Evolutionary conservation across 495 filamentous ascomycete species (phyloP).

Genomic region (Aspergillus diversus): DNA sequence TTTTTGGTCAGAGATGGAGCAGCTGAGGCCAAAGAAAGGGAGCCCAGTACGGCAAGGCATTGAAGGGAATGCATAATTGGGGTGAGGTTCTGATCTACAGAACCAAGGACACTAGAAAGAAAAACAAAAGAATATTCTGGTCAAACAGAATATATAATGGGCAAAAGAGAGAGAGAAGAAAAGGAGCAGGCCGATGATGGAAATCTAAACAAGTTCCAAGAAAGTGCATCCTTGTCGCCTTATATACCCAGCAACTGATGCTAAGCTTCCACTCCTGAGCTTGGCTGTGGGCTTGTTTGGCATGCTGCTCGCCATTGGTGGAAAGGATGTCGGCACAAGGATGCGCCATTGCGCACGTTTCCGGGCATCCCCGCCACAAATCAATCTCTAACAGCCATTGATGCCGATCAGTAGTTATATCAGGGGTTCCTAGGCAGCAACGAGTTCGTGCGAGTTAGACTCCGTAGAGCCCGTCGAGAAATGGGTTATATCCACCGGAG

Average conservation of each 20-base stretch:
- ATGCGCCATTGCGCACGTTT: not conserved
- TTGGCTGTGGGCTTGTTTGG: not conserved
- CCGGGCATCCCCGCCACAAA: not conserved
- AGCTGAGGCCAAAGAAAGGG: constrained; percentile 32
- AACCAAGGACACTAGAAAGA: constrained; percentile 5
- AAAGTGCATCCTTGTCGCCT: not conserved
- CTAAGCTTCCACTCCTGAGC: constrained; percentile 5
- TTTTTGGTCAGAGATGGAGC: constrained; percentile 31
- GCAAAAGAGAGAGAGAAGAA: not conserved
- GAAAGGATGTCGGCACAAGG: not conserved
- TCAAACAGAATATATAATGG: constrained; percentile 17
- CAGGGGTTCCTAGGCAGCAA: too few species aligned
- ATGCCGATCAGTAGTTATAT: not conserved
- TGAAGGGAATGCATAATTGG: constrained; percentile 28
- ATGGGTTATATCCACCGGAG: too few species aligned
- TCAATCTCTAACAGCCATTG: constrained; percentile 15
- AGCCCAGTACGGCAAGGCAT: constrained; percentile 25
- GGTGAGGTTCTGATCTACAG: constrained; percentile 28
- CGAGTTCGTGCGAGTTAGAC: too few species aligned
- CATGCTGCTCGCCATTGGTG: not conserved
- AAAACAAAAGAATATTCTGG: constrained; percentile 13
- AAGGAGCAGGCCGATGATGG: not conserved
- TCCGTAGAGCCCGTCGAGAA: too few species aligned
- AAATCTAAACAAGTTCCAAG: not conserved
- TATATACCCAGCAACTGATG: constrained; percentile 10